Percentiles rank a stretch among this genome's conserved stretches.
Evolutionary conservation across 1,284 basidiomycete genomes (phyloP).

Genomic region (Tylopilus orsonianus): DNA sequence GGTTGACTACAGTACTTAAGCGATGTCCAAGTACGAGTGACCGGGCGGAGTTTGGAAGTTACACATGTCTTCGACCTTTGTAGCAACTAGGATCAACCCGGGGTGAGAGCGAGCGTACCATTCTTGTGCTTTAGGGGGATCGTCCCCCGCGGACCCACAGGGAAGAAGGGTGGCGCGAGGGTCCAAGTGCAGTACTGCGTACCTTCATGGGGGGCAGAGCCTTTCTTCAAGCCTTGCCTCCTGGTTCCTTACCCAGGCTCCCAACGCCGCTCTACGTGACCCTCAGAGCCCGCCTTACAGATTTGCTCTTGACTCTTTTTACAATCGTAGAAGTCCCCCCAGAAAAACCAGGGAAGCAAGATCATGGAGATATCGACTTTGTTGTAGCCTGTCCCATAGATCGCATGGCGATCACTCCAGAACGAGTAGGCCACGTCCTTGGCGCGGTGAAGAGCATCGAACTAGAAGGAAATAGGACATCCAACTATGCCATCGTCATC

Average conservation of each 20-base stretch:
- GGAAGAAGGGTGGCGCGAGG: constrained; percentile 4
- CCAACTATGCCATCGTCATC: constrained; percentile 59
- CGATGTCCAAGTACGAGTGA: neutral
- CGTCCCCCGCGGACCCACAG: constrained; percentile 4
- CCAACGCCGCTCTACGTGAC: constrained; percentile 48
- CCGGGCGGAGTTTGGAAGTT: constrained; percentile 19
- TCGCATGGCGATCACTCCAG: constrained; percentile 35
- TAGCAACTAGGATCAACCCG: neutral
- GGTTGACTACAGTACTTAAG: too few relatives aligned
- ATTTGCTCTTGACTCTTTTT: constrained; percentile 47
- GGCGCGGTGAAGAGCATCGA: constrained; percentile 49
- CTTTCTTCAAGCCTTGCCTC: constrained; percentile 46
- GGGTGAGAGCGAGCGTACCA: constrained; percentile 9
- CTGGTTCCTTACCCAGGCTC: constrained; percentile 57
- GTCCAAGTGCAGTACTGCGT: neutral
- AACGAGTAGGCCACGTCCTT: constrained; percentile 43
- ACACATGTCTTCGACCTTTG: neutral
- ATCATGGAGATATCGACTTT: constrained; percentile 68
- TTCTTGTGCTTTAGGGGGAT: constrained; percentile 19
- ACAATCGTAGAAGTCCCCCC: constrained; percentile 49
- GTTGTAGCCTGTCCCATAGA: constrained; percentile 47
- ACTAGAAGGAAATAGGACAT: constrained; percentile 52
- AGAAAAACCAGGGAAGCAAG: constrained; percentile 62
- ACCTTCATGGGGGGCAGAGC: constrained; percentile 65
- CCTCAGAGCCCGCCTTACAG: constrained; percentile 46